A percentile compares a stretch with the other conserved stretches of the same genome.
Evolutionary conservation across 495 filamentous ascomycete species (phyloP).

Genomic region (Podospora didyma): DNA sequence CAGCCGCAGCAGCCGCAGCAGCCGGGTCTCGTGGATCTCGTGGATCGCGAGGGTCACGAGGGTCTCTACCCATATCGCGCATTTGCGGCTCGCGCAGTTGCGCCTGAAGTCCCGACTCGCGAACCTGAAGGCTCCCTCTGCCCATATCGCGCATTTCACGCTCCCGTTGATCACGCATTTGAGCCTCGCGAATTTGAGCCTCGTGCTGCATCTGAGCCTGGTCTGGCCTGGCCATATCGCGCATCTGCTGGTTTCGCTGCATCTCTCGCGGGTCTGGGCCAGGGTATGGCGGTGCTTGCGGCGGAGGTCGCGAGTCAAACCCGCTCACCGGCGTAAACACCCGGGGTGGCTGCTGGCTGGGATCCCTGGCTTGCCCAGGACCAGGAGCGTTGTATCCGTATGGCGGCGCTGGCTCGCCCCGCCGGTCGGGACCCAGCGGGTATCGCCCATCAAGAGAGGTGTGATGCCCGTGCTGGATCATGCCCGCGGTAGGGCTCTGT

Average conservation of each 20-base stretch:
- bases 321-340: slow-evolving; percentile 27
- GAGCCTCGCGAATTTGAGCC: slow-evolving; percentile 11
- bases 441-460: slow-evolving; percentile 23
- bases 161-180: too few species aligned
- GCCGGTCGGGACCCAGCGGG: slow-evolving; percentile 10
- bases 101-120: not conserved
- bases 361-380: slow-evolving; percentile 18
- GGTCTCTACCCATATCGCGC: slow-evolving; percentile 5
- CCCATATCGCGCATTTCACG: slow-evolving; percentile 5
- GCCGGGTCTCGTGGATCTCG: slow-evolving; percentile 4
- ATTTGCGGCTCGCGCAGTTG: not conserved
- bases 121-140: not conserved
- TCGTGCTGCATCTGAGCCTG: slow-evolving; percentile 6
- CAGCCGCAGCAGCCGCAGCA: slow-evolving; percentile 5
- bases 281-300: slow-evolving; percentile 15
- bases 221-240: not conserved
- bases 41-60: not conserved
- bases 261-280: slow-evolving; percentile 8
- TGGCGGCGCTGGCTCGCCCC: slow-evolving; percentile 14
- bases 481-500: slow-evolving; percentile 21
- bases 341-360: slow-evolving; percentile 10
- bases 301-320: slow-evolving; percentile 22
- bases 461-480: slow-evolving; percentile 24
- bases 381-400: slow-evolving; percentile 36
- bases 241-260: not conserved